A percentile compares a stretch with the other conserved stretches of the same genome.
Conservation (phyloP, 345 rosid species). For the Linum lewisii region DNA sequence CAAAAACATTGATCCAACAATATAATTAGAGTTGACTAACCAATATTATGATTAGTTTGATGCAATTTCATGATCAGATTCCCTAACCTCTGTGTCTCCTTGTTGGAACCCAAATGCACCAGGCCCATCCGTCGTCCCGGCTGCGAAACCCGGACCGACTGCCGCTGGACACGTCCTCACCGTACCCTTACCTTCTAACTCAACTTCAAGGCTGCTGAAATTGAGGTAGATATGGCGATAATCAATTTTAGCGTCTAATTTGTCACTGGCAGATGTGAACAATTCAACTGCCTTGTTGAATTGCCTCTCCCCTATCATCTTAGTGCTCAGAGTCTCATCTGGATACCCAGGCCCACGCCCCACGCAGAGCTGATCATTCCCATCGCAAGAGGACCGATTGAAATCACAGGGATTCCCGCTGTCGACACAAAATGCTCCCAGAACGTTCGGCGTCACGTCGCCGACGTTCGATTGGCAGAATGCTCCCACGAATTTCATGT, state of each 20-base stretch:
- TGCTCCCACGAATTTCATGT: constrained; percentile 42
- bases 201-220: constrained; percentile 39
- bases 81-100: constrained; percentile 42
- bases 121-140: constrained; percentile 58
- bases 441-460: constrained; percentile 51
- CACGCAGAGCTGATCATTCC: constrained; percentile 38
- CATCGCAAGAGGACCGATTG: constrained; percentile 50
- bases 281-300: constrained; percentile 30
- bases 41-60: not conserved
- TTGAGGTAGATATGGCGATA: constrained; percentile 38
- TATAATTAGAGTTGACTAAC: not conserved
- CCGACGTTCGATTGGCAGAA: constrained; percentile 59
- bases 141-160: constrained; percentile 52
- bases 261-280: constrained; percentile 28
- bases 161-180: constrained; percentile 44
- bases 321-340: constrained; percentile 42
- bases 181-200: constrained; percentile 20
- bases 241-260: constrained; percentile 35
- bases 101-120: constrained; percentile 50
- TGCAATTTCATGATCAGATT: not conserved
- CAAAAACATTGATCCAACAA: not conserved
- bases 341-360: constrained; percentile 67
- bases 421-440: constrained; percentile 46
- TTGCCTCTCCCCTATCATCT: constrained; percentile 47
- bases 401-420: constrained; percentile 46